Base-by-base conservation (phyloP, 345 rosid species). In the Hibiscus trionum region DNA sequence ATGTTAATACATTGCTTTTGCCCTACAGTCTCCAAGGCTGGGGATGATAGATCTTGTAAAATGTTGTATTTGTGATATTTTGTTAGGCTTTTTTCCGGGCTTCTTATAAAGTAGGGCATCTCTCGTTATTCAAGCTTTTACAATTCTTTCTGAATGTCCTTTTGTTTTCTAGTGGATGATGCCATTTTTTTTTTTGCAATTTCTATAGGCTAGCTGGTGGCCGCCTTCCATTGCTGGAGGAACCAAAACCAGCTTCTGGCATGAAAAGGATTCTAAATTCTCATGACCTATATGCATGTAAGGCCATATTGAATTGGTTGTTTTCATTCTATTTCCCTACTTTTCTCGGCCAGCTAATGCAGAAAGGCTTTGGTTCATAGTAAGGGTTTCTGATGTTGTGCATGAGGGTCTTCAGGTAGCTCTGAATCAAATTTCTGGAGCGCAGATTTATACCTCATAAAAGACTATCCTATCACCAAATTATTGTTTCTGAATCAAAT, bases 201-300 rank as follows among this genome's bases (percentile, higher is more conserved):
- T 80, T 66, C 72, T 78, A 79, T 80, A 88, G 87, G 79, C 61
- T 69, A 75, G 72, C 81, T 60, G 77, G 73, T 76, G 78, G 68
- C 55, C 57, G 21, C 59, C 61, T 64, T 27, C 78, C 52, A 0
- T 63, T 14, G 39, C 71, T 80, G 31, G 79, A 84, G 62, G 78
- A 71, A 71, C 67, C 60, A 58, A 80, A 76, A 35, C 60, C 67
- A 42, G 82, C 78, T 57, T 76, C 74, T 70, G 80, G 76, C 74
- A 42, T 72, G 17, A 73, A 73, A 60, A 78, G 78, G 74, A 70
- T 69, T 61, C 70, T 47, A 73, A 60, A 74, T 58, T 29, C 74
- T 44, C 73, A 69, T 66, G 75, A 46, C 35, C 21, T 68, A 12
- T 70, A 60, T 69, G 57, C 71, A 61, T 69, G 83, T 83, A 79